Base-by-base conservation (phyloP, 2,329 filamentous ascomycete species). In the Colletotrichum salicis region DNA sequence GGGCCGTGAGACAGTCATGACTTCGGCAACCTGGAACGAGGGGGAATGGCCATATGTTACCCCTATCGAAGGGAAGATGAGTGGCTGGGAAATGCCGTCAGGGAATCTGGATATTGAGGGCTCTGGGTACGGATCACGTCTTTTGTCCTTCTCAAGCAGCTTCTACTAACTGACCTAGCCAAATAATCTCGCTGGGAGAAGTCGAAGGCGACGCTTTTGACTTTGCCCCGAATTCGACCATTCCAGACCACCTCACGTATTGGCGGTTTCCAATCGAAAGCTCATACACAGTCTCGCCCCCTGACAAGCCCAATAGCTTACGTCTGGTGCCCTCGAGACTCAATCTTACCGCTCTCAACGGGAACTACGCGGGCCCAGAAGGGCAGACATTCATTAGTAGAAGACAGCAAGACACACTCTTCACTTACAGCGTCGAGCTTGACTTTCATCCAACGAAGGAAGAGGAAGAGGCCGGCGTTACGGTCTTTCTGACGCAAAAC, bases 171-270 rank as follows among this genome's bases (percentile, higher is more conserved):
- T 15, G 15, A 5, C 11, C 4, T 29, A 59, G 65, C 13, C 54
- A 45, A 41, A 84, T 80, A 74, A 83, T 83, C 67, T 52, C 37
- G 10, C 15, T 41, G 22, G 57, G 64, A 24, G 57, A 62, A 52
- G 76, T 78, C 10, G 81, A 81, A 24, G 80, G 81, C 3, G 87
- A 89, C 71, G 74, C 77, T 6, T 78, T 87, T 56, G 81, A 84
- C 33, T 90, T 90, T 76, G 74, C 78, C 12, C 80, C 83, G 0
- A 80, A 80, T 0, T 82, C 82, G 1, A 73, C 76, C 1, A 77
- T 91, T 1, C 88, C 88, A 6, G 80, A 81, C 1, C 86, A 91
- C 74, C 87, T 91, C 74, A 84, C 87, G 2, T 83, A 88, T 81
- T 90, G 88, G 82, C 83, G 89, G 7, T 87, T 84, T 29, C 88